These are phyloP conservation scores for Xylaria bambusicola DNA, from an alignment of 495 filamentous ascomycete species.

Conservation along the genomic window DNA sequence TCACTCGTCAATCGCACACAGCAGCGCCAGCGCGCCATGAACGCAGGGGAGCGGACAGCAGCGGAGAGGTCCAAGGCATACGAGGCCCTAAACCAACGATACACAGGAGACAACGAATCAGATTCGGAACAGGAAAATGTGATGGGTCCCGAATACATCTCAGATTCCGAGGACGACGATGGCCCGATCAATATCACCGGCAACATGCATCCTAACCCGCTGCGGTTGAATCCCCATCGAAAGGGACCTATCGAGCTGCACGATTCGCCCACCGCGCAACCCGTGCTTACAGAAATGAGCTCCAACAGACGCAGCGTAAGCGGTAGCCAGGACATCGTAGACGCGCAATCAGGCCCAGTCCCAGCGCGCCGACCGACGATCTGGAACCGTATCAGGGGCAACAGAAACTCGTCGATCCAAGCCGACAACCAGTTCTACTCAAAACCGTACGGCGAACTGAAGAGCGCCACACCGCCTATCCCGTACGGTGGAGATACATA, in stretches of 20 bases:
- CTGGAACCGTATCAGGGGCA: constrained; percentile 27
- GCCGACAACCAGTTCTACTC: constrained; percentile 54
- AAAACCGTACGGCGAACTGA: constrained; percentile 54
- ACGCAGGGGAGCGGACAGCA: constrained; percentile 44
- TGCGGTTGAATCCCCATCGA: constrained; percentile 45
- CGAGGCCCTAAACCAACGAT: constrained; percentile 46
- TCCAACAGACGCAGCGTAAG: constrained; percentile 42
- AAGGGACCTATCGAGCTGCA: constrained; percentile 35
- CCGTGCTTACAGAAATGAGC: constrained; percentile 44
- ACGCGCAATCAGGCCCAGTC: constrained; percentile 26
- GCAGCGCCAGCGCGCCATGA: constrained; percentile 36
- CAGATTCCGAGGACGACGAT: constrained; percentile 26
- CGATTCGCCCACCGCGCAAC: constrained; percentile 14
- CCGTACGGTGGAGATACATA: constrained; percentile 38
- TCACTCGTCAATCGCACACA: constrained; percentile 55
- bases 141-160: constrained; percentile 23
- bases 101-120: constrained; percentile 46
- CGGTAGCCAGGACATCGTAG: constrained; percentile 37
- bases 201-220: constrained; percentile 45
- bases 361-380: constrained; percentile 11
- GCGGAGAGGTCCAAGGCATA: constrained; percentile 49
- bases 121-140: constrained; percentile 46
- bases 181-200: constrained; percentile 26
- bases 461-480: constrained; percentile 49
- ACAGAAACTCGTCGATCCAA: constrained; percentile 50